Base-by-base conservation (phyloP, 2,329 filamentous ascomycete species). In the Hypoxylon sp. region DNA sequence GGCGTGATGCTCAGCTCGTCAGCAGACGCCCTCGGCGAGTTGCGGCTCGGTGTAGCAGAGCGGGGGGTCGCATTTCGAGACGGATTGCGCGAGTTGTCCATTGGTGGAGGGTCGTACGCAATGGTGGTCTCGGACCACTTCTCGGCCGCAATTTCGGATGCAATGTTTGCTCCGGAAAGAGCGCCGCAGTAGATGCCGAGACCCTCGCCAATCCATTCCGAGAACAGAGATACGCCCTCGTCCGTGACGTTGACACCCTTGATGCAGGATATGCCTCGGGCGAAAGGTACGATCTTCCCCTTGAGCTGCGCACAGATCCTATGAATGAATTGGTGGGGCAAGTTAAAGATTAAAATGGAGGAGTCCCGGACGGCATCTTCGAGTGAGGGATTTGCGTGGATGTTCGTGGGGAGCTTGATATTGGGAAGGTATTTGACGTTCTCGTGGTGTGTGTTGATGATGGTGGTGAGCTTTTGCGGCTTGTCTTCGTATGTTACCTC, bases 51-150 rank as follows among this genome's bases (percentile, higher is more conserved):
- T 75, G 87, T 83, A 23, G 78, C 77, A 21, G 80, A 82, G 28
- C 82, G 82, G 36, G 84, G 83, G 75, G 85, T 81, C 50, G 74
- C 73, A 50, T 80, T 80, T 4, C 87, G 87, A 10, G 91, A 90
- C 1, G 92, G 90, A 45, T 90, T 89, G 74, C 91, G 89, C 74
- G 92, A 96, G 81, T 79, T 81, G 74, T 98, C 95, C 83, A 97
- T 89, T 14, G 89, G 87, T 0, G 96, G 96, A 23, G 96, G 95
- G 76, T 97, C 94, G 80, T 99, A 99, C 50, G 94, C 96, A 66
- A 99, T 91, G 21, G 95, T 99, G 2, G 96, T 98, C 83, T 98
- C 96, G 67, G 92, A 97, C 87, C 93, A 98, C 80, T 98, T 97
- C 84, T 98, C 96, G 73, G 90, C 88, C 0, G 96, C 96, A 75